Base-by-base conservation (phyloP, 2,329 filamentous ascomycete genomes). In the Colletotrichum sp. region DNA sequence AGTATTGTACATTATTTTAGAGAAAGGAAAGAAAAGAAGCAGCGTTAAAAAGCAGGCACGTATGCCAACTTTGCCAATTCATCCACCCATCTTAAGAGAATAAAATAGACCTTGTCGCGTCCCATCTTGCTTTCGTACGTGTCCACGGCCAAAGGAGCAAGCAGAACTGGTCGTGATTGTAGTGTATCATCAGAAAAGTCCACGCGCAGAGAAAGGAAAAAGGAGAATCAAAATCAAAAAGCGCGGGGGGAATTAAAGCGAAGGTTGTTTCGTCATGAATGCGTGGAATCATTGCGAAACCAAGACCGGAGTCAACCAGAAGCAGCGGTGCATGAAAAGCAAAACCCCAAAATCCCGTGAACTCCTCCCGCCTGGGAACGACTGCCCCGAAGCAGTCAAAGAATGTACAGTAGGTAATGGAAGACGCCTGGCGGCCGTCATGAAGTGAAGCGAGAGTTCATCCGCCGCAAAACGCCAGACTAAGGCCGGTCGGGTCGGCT, bases 1-100 rank as follows among this genome's bases (percentile, higher is more conserved):
- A 61, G 43, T 76, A 77, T 77, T 77, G 76, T 77, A 77, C 76
- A 77, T 77, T 77, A 76, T 76, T 62, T 75, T 55, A 71, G 65
- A 75, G 58, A 70, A 71, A 43, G 52, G 36, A 69, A 69, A 69
- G 58, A 48, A 55, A 71, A 69, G n/a, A 38, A 55, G 58, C 62
- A 6, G n/a, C 61, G 28, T 60, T 18, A 72, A 66, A 38, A 28
- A 43, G 58, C 8, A 48, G 34, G 65, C 73, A 73, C 34, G 43
- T 69, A 26, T 52, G 70, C 65, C 70, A 56, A 38, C 34, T 66
- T 73, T 36, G 13, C 21, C 58, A 58, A 36, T 73, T 65, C 34
- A 73, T 65, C 73, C 64, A 61, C 64, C 64, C 60, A 64, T 55
- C 26, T 73, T n/a, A 66, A 56, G 69, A 38, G 61, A 66, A 70